phyloP scores from a whole-genome alignment of 768 basidiomycete genomes.

The Lactarius psammicola region DNA sequence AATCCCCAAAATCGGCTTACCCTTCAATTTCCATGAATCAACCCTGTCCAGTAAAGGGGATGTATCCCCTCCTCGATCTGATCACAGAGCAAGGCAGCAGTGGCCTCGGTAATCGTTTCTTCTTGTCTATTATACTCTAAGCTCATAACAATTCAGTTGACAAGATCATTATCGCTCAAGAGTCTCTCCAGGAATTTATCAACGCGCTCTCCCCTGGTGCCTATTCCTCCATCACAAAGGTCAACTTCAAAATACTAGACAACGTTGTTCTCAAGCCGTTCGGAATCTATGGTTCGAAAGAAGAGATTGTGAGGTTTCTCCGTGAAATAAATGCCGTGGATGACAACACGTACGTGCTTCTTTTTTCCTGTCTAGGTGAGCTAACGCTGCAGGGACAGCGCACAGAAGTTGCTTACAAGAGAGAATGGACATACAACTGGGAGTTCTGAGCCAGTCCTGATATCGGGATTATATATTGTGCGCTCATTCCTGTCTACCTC shows the following conservation, averaged over 20 bases:
- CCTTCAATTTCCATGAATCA: too few species aligned
- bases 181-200: slow-evolving; percentile 47
- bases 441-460: slow-evolving; percentile 35
- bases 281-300: slow-evolving; percentile 57
- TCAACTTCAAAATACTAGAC: slow-evolving; percentile 56
- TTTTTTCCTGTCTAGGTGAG: neutral
- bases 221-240: slow-evolving; percentile 52
- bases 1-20: too few species aligned
- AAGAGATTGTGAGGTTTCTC: slow-evolving; percentile 50
- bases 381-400: slow-evolving; percentile 20
- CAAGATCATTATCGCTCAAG: slow-evolving; percentile 59
- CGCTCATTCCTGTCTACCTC: slow-evolving; percentile 24
- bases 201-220: slow-evolving; percentile 50
- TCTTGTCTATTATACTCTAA: too few species aligned
- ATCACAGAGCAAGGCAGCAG: slow-evolving; percentile 50
- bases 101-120: slow-evolving; percentile 45
- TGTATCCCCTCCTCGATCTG: slow-evolving; percentile 54
- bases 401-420: slow-evolving; percentile 25
- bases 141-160: slow-evolving; percentile 44
- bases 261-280: slow-evolving; percentile 45
- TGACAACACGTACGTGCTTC: slow-evolving; percentile 40
- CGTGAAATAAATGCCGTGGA: slow-evolving; percentile 39
- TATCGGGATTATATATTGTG: slow-evolving; percentile 52
- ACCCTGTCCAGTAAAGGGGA: slow-evolving; percentile 38
- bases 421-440: slow-evolving; percentile 19